Evolutionary conservation across 2,329 filamentous ascomycete genomes (phyloP).

Genomic region (Plectosphaerella sp.): DNA sequence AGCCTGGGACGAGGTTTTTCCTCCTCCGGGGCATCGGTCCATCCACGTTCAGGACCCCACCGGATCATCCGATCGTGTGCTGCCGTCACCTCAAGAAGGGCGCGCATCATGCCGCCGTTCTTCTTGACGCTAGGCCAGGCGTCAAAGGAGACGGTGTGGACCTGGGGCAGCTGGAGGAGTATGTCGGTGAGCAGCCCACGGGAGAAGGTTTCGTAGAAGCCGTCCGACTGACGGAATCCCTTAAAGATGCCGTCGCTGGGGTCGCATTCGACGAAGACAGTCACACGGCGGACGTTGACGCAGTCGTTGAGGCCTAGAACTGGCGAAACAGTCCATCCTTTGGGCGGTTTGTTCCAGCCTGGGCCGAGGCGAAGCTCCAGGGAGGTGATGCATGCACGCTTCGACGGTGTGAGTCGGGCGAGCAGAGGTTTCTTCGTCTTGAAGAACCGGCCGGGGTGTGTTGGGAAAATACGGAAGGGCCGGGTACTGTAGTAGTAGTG

Average conservation of each 20-base stretch:
- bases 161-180: constrained; percentile 49
- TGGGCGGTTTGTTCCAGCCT: constrained; percentile 66
- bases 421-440: constrained; percentile 70
- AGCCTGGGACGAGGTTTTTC: constrained; percentile 11
- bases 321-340: constrained; percentile 64
- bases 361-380: constrained; percentile 70
- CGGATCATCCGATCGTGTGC: constrained; percentile 47
- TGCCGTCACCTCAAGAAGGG: constrained; percentile 48
- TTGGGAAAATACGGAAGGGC: constrained; percentile 63
- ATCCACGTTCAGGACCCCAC: constrained; percentile 66
- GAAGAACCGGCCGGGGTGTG: constrained; percentile 60
- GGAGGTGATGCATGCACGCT: constrained; percentile 56
- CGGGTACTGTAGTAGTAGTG: constrained; percentile 62
- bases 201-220: constrained; percentile 68
- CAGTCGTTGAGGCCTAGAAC: constrained; percentile 62
- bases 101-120: constrained; percentile 59
- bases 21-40: constrained; percentile 51
- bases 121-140: constrained; percentile 63
- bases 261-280: constrained; percentile 69
- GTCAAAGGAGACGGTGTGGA: constrained; percentile 64
- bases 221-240: constrained; percentile 60
- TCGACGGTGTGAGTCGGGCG: constrained; percentile 56
- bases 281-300: constrained; percentile 51
- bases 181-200: constrained; percentile 52
- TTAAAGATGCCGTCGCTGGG: constrained; percentile 64